Conservation (phyloP, 345 rosid species). For the Eucalyptus regnans region DNA sequence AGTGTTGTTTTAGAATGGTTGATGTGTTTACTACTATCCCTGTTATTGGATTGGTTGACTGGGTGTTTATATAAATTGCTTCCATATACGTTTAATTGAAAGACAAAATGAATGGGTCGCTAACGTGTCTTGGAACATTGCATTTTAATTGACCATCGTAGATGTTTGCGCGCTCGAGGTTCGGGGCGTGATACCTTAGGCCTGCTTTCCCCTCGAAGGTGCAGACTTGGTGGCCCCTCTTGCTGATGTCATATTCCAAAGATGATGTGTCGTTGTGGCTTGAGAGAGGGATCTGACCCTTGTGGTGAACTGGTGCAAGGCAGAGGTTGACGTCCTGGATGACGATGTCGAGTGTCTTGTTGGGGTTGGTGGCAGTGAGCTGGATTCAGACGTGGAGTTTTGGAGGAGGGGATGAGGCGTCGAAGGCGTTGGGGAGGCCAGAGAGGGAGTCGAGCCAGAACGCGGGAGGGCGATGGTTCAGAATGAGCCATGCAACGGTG, state of each 20-base stretch:
- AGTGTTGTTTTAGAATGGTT: too few relatives aligned
- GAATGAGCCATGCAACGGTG: background rate
- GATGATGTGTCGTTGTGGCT: background rate
- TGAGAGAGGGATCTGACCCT: background rate
- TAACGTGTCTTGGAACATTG: too few relatives aligned
- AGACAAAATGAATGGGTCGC: too few relatives aligned
- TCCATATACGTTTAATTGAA: too few relatives aligned
- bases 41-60: too few relatives aligned
- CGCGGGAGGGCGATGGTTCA: background rate
- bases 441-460: background rate
- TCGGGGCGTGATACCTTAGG: background rate
- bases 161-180: too few relatives aligned
- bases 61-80: too few relatives aligned
- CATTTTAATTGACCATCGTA: too few relatives aligned
- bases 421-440: background rate
- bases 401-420: background rate
- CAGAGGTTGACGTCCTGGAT: background rate
- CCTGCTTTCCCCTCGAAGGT: background rate
- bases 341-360: background rate
- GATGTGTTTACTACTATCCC: too few relatives aligned
- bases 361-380: background rate
- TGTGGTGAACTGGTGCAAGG: background rate
- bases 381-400: background rate
- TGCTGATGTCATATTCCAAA: background rate
- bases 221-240: background rate